These are phyloP conservation scores for Bjerkandera adusta DNA, from an alignment of 1,284 basidiomycete genomes.

Conservation along the genomic window DNA sequence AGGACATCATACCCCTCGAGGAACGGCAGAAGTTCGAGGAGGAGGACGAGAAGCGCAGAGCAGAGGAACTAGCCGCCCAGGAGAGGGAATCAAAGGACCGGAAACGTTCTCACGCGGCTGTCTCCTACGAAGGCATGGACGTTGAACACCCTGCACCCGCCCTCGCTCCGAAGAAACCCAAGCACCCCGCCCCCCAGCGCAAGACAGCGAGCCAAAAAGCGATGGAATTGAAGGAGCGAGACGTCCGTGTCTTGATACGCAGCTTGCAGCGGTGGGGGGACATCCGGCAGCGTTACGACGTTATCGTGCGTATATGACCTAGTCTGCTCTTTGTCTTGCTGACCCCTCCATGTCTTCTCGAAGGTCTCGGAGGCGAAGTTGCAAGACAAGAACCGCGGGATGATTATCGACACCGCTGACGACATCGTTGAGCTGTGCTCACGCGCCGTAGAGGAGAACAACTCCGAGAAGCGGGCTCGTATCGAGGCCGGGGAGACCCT, in stretches of 20 bases:
- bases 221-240: conserved; percentile 95
- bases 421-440: conserved; percentile 89
- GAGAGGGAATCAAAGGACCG: conserved; percentile 59
- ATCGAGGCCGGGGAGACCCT: conserved; percentile 82
- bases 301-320: conserved; percentile 77
- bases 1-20: conserved; percentile 96
- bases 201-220: conserved; percentile 91
- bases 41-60: conserved; percentile 75
- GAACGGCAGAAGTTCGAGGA: conserved; percentile 86
- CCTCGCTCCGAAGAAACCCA: conserved; percentile 70
- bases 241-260: conserved; percentile 93
- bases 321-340: conserved; percentile 1
- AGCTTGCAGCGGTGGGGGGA: conserved; percentile 98
- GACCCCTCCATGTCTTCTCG: conserved; percentile 5
- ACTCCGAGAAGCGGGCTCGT: conserved; percentile 74
- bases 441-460: conserved; percentile 83
- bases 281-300: conserved; percentile 91
- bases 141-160: conserved; percentile 67
- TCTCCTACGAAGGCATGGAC: conserved; percentile 92
- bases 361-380: conserved; percentile 92
- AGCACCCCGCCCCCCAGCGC: conserved; percentile 61
- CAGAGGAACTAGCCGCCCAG: conserved; percentile 62
- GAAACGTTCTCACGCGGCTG: conserved; percentile 83
- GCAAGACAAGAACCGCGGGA: conserved; percentile 90
- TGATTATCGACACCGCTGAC: conserved; percentile 90